phyloP scores from a whole-genome alignment of 495 filamentous ascomycete genomes.

The Pseudomonodictys pantanalensis region DNA sequence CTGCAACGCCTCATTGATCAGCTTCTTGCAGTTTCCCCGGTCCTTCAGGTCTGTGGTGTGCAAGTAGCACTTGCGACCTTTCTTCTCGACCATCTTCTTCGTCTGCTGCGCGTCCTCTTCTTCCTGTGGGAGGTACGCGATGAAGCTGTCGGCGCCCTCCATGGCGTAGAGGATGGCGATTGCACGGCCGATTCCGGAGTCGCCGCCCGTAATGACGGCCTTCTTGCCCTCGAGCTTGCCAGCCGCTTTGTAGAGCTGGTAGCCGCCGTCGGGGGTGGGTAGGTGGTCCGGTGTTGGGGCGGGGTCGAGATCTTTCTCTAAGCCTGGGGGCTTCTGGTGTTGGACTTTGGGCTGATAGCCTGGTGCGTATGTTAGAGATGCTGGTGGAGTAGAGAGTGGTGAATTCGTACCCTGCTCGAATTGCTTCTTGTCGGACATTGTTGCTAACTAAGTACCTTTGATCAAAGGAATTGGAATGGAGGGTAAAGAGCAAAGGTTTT shows the following conservation, averaged over 20 bases:
- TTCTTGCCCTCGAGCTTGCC: constrained; percentile 73
- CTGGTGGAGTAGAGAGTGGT: no score
- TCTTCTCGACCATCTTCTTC: constrained; percentile 61
- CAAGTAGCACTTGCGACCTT: constrained; percentile 61
- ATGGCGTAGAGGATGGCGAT: constrained; percentile 76
- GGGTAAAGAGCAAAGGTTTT: no score
- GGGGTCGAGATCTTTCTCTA: constrained; percentile 63
- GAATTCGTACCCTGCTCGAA: no score
- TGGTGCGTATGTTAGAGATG: constrained; percentile 34
- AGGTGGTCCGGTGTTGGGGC: constrained; percentile 63
- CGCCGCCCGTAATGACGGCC: constrained; percentile 79
- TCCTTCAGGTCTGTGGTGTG: constrained; percentile 60
- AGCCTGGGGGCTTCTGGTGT: constrained; percentile 64
- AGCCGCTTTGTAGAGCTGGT: constrained; percentile 73
- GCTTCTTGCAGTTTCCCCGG: constrained; percentile 64
- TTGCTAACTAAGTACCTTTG: not conserved
- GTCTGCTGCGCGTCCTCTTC: constrained; percentile 76
- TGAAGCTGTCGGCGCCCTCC: constrained; percentile 75
- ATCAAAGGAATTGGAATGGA: not conserved
- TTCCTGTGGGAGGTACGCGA: constrained; percentile 73
- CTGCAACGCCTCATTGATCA: constrained; percentile 62
- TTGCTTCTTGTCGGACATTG: not conserved
- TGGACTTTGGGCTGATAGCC: constrained; percentile 69
- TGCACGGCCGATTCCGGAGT: constrained; percentile 78
- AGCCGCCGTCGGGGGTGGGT: constrained; percentile 66